These are phyloP conservation scores for Emergomyces pasteurianus DNA, from an alignment of 2,329 filamentous ascomycete genomes.

Conservation along the genomic window DNA sequence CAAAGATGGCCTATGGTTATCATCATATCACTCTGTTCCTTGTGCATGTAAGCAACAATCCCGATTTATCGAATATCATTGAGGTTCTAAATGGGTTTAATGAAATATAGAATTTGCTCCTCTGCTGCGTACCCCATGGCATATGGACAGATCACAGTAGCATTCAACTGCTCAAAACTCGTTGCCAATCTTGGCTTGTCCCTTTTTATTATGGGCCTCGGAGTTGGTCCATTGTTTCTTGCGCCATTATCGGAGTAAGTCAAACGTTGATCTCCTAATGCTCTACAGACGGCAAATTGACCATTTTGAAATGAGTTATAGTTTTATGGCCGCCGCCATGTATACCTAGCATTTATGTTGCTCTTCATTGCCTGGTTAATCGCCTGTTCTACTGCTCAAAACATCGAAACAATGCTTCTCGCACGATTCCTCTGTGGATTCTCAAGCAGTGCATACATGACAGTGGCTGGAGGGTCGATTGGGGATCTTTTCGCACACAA, in stretches of 20 bases:
- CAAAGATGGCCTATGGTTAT: background rate
- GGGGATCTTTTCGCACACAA: conserved; percentile 57
- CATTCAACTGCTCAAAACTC: background rate
- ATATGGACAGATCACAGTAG: background rate
- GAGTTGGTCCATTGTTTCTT: conserved; percentile 46
- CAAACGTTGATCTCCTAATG: conserved; percentile 19
- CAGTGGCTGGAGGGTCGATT: conserved; percentile 67
- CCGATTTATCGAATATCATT: background rate
- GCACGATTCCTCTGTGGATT: conserved; percentile 49
- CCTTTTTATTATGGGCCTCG: conserved; percentile 48
- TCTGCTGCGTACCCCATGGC: background rate
- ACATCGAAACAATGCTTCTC: conserved; percentile 45
- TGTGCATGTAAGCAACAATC: background rate
- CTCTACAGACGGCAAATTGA: background rate
- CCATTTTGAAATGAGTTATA: background rate
- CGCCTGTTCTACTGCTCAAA: conserved; percentile 41
- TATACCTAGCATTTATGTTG: conserved; percentile 27
- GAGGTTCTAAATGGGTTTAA: background rate
- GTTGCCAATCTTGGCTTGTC: conserved; percentile 45
- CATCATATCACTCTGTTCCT: background rate
- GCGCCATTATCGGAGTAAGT: conserved; percentile 50
- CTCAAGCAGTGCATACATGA: conserved; percentile 52
- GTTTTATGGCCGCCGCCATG: background rate
- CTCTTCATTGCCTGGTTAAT: conserved; percentile 46
- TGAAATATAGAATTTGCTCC: background rate